Conservation (phyloP, 495 filamentous ascomycete genomes). For the Aspergillus bridgeri region DNA sequence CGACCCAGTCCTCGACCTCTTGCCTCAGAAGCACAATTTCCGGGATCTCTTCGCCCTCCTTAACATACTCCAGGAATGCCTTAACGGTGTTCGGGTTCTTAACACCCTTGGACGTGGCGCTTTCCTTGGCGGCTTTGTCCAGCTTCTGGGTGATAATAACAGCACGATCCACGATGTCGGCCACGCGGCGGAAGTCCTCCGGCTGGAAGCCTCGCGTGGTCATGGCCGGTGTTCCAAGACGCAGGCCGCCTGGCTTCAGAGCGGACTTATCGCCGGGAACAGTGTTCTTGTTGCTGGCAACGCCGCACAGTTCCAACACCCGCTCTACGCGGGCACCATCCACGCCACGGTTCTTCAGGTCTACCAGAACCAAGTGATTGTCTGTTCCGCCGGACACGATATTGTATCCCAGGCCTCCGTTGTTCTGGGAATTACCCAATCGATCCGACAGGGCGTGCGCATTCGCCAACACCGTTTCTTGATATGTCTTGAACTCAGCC, state of each 20-base stretch:
- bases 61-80: slow-evolving; percentile 79
- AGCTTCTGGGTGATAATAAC: slow-evolving; percentile 80
- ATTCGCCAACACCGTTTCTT: slow-evolving; percentile 81
- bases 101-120: slow-evolving; percentile 66
- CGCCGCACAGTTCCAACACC: slow-evolving; percentile 88
- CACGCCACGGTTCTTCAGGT: slow-evolving; percentile 84
- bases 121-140: slow-evolving; percentile 74
- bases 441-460: slow-evolving; percentile 78
- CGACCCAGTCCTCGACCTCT: slow-evolving; percentile 95
- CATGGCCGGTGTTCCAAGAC: slow-evolving; percentile 95
- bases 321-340: slow-evolving; percentile 94
- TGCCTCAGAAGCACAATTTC: slow-evolving; percentile 84
- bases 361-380: slow-evolving; percentile 94
- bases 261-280: slow-evolving; percentile 94
- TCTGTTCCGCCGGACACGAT: slow-evolving; percentile 93
- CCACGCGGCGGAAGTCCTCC: slow-evolving; percentile 84
- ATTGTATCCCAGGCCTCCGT: slow-evolving; percentile 79
- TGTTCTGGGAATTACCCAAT: slow-evolving; percentile 66
- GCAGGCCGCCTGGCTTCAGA: slow-evolving; percentile 83
- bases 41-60: slow-evolving; percentile 73
- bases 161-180: slow-evolving; percentile 88
- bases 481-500: slow-evolving; percentile 84
- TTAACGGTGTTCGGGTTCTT: slow-evolving; percentile 80
- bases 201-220: slow-evolving; percentile 88
- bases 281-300: slow-evolving; percentile 98